Base-by-base conservation (phyloP, 2,329 filamentous ascomycete species). In the Colletotrichum cuscutae region DNA sequence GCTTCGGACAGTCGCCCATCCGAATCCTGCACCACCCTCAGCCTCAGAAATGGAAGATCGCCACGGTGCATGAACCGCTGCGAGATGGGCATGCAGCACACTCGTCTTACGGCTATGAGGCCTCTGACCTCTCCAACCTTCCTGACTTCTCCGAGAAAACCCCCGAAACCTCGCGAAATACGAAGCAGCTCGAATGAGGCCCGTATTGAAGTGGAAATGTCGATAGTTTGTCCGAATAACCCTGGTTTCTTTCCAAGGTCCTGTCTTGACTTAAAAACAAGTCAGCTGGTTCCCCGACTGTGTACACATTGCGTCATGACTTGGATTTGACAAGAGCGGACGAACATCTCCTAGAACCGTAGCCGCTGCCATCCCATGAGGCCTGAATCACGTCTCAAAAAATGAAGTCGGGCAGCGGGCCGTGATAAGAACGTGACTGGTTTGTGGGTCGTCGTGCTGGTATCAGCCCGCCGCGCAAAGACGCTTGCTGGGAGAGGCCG, bases 41-140 rank as follows among this genome's bases (percentile, higher is more conserved):
- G 68, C 62, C 62, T 32, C 37, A 37, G 54, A 42, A 53, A 35
- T 28, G 46, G 37, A 42, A 19, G 68, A 68, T 62, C 68, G 60
- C 62, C 62, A 67, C n/a, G 63, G 9, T 63, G 71, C 71, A 73
- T 72, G 68, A 73, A 72, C 62, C 53, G 30, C 71, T 73, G 54
- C 60, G 58, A 70, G 66, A 46, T 70, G 56, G 60, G 4, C 62
- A 42, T 60, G 56, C 69, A 62, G 49, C 35, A 42, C 22, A 28
- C 19, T 30, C 15, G 53, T 35, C 12, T 30, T 4, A 8, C 53
- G 35, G 22, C 32, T 3, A 12, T 22, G 22, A 54, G 15, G 22
- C 24, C 52, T 42, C 32, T 37, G 19, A 4, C 37, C 22, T 35
- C 32, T 35, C 32, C 32, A 35, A 12, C 11, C 37, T 42, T n/a